Base-by-base conservation (phyloP, 257 asterid species). In the Forsythia suspensa region DNA sequence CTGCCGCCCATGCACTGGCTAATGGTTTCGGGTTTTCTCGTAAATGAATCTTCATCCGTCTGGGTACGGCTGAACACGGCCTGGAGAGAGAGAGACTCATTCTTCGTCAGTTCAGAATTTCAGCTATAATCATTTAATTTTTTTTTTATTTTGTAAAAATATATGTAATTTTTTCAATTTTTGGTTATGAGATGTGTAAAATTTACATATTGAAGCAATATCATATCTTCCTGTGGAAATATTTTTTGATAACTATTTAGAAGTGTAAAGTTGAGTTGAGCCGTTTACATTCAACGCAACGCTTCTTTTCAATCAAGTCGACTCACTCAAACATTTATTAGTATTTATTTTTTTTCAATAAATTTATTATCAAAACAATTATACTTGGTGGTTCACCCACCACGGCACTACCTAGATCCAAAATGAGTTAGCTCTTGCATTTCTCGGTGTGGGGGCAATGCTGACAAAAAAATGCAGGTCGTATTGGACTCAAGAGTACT, bases 1-100 rank as follows among this genome's bases (percentile, higher is more conserved):
- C 94, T 36, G 83, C 95, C 4, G 90, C 82, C 18, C 88, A 88
- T 75, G 94, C 92, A 37, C 71, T 93, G 20, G 91, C 94, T 67
- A 89, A 89, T 79, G 97, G 96, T 13, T 89, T 90, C 42, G 97
- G 97, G 20, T 80, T 91, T 77, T 83, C 92, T 72, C 85, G 85
- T 61, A 88, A 85, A 80, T 86, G 76, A 84, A 24, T 77, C 10
- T 9, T 21, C 15, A 9, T 24, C 34, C 36, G n/a, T 6, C 36
- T 3, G 67, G 21, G 2, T 7, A 20, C 29, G 36, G 36, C 67
- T 4, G 34, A 6, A 21, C 4, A 10, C 12, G 67, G 3, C 11
- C 10, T 21, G 34, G 34, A 6, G 21, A 57, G 11, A 6, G 0
- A 6, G 24, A 6, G 24, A 21, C 24, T 52, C 21, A 2, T 46